Conservation (phyloP, 2,329 filamentous ascomycete species). For the Exophiala lecanii-corni region DNA sequence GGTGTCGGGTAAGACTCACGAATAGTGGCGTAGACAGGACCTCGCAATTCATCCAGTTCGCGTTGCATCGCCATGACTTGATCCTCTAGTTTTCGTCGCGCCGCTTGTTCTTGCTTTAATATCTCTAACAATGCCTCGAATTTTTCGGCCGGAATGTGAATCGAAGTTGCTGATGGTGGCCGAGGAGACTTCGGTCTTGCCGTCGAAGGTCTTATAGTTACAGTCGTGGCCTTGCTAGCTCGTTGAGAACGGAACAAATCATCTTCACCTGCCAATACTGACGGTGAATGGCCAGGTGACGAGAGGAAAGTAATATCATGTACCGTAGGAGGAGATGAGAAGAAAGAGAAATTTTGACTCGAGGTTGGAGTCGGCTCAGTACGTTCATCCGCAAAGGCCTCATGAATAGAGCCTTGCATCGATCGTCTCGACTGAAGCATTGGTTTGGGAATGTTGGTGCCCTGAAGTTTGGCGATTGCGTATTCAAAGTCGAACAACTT, state of each 20-base stretch:
- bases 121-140: constrained; percentile 44
- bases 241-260: constrained; percentile 17
- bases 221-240: constrained; percentile 25
- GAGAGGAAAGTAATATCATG: constrained; percentile 21
- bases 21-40: constrained; percentile 23
- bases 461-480: constrained; percentile 46
- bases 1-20: constrained; percentile 23
- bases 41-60: constrained; percentile 29
- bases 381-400: constrained; percentile 10
- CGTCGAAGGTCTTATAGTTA: constrained; percentile 20
- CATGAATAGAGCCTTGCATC: constrained; percentile 8
- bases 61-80: constrained; percentile 41
- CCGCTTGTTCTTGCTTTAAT: constrained; percentile 43
- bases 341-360: constrained; percentile 6
- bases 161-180: constrained; percentile 22
- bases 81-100: constrained; percentile 41
- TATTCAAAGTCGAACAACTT: constrained; percentile 49
- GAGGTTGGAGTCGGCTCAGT: constrained; percentile 7
- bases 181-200: constrained; percentile 12
- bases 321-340: constrained; percentile 8
- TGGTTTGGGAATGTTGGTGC: constrained; percentile 25
- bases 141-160: constrained; percentile 37
- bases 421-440: constrained; percentile 6
- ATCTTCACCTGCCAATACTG: constrained; percentile 12
- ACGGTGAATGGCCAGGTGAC: constrained; percentile 18